Percentiles rank a stretch among this genome's conserved stretches.
These are phyloP conservation scores for Yamadazyma epiphylla DNA, from an alignment of 1,139 yeast species.

Conservation along the genomic window DNA sequence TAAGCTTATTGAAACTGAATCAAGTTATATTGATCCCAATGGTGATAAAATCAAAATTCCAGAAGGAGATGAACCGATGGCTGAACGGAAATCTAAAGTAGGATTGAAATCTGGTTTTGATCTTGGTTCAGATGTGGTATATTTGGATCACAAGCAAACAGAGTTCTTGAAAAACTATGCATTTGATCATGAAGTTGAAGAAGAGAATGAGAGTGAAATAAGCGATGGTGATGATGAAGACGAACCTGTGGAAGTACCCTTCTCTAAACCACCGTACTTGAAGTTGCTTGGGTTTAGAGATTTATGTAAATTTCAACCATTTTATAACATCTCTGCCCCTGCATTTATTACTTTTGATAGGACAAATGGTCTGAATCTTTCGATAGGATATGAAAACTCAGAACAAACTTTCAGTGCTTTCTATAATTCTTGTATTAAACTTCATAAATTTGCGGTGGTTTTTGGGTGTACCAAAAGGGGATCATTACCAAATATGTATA, in stretches of 20 bases:
- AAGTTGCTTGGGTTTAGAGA: constrained; percentile 67
- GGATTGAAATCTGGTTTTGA: constrained; percentile 26
- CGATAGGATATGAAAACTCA: constrained; percentile 55
- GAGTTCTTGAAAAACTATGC: constrained; percentile 28
- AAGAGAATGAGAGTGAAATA: constrained; percentile 2
- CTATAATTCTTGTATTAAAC: constrained; percentile 53
- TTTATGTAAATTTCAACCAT: constrained; percentile 39
- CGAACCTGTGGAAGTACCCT: constrained; percentile 13
- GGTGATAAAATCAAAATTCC: constrained; percentile 16
- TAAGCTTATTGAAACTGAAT: constrained; percentile 50
- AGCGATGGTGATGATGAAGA: constrained; percentile 7
- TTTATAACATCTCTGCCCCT: constrained; percentile 52
- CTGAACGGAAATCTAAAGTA: constrained; percentile 41
- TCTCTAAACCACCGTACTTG: constrained; percentile 34
- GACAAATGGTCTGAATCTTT: constrained; percentile 25
- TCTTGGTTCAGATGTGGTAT: constrained; percentile 26
- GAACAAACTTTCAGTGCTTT: constrained; percentile 63
- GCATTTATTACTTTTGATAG: constrained; percentile 52
- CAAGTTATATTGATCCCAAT: constrained; percentile 23
- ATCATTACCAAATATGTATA: constrained; percentile 57
- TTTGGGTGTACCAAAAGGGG: constrained; percentile 63
- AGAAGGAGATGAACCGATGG: constrained; percentile 14
- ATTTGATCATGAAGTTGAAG: constrained; percentile 30
- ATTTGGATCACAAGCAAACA: constrained; percentile 23
- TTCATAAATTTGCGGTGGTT: constrained; percentile 58